Percentiles rank a stretch among this genome's conserved stretches.
Conservation (phyloP, 2,329 filamentous ascomycete genomes). For the Xylaria sp. region DNA sequence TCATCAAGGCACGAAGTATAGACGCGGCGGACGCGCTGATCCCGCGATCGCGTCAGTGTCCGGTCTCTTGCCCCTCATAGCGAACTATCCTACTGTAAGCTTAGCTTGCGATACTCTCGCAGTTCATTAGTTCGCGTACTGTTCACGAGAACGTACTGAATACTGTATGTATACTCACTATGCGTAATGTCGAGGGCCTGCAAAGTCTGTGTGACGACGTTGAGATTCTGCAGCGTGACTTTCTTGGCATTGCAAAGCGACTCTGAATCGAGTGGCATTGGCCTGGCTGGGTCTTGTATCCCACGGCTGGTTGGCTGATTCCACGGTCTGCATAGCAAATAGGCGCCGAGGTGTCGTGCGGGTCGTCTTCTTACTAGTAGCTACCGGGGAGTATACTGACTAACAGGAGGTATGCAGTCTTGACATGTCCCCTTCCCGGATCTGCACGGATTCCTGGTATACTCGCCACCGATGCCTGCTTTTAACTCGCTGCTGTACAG, state of each 20-base stretch:
- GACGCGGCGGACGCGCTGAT: slow-evolving; percentile 4
- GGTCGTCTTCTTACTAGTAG: slow-evolving; percentile 4
- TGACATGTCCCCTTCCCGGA: slow-evolving; percentile 26
- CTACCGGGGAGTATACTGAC: background rate
- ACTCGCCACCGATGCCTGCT: slow-evolving; percentile 10
- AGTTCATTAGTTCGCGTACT: slow-evolving; percentile 4
- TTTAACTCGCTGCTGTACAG: slow-evolving; percentile 4
- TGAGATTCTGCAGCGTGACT: slow-evolving; percentile 35
- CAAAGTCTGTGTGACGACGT: slow-evolving; percentile 35
- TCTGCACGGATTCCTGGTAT: background rate
- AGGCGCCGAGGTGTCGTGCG: slow-evolving; percentile 26
- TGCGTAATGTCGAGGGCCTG: slow-evolving; percentile 13
- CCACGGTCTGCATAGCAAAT: slow-evolving; percentile 14
- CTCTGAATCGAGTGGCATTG: slow-evolving; percentile 27
- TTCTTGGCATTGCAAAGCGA: slow-evolving; percentile 33
- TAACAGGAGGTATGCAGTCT: slow-evolving; percentile 19
- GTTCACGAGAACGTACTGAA: slow-evolving; percentile 6
- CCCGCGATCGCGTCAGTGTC: slow-evolving; percentile 9
- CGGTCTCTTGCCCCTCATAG: background rate
- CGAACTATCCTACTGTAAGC: slow-evolving; percentile 1
- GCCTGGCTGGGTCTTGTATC: slow-evolving; percentile 30
- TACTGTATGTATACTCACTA: background rate
- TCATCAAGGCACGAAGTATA: background rate
- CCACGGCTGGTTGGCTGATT: slow-evolving; percentile 10
- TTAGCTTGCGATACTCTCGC: slow-evolving; percentile 22